phyloP scores from a whole-genome alignment of 2,329 filamentous ascomycete genomes.

The Neobulgaria alba region DNA sequence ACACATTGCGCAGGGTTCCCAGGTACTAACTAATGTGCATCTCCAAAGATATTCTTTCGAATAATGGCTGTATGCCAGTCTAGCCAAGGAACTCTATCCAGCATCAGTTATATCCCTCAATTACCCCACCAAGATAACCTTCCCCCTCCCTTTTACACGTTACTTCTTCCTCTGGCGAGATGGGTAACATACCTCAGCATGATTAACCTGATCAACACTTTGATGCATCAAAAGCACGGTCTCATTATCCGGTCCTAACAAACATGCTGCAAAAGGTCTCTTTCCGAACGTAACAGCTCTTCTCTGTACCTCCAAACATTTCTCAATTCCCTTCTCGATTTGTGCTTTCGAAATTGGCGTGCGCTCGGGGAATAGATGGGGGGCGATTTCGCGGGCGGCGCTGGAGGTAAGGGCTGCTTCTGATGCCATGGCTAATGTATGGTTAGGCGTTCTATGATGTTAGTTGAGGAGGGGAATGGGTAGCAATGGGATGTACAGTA shows the following conservation, averaged over 20 bases:
- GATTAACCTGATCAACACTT: constrained; percentile 43
- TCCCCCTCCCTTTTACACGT: too few species aligned
- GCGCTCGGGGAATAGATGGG: constrained; percentile 31
- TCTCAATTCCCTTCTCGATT: constrained; percentile 32
- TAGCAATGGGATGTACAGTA: constrained; percentile 7
- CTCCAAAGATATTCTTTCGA: constrained; percentile 38
- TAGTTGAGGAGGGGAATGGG: neutral
- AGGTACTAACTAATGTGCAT: constrained; percentile 43
- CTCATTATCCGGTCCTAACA: constrained; percentile 41
- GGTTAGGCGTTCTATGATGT: neutral
- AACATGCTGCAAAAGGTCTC: constrained; percentile 40
- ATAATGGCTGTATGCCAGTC: constrained; percentile 40
- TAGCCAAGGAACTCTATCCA: constrained; percentile 37
- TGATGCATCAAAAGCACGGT: constrained; percentile 40
- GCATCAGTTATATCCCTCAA: too few species aligned
- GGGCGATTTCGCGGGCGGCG: constrained; percentile 18
- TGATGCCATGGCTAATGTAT: constrained; percentile 13
- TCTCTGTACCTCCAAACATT: constrained; percentile 35
- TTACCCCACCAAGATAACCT: too few species aligned
- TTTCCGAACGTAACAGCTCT: constrained; percentile 37
- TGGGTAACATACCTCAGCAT: constrained; percentile 41
- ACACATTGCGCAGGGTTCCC: constrained; percentile 49
- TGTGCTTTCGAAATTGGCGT: constrained; percentile 31
- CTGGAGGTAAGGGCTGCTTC: constrained; percentile 22
- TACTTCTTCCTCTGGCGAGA: neutral